Evolutionary conservation across 768 basidiomycete species (phyloP), one percentile per base, ranked within the genome.

Genomic region (Paxillus rubicundulus): DNA sequence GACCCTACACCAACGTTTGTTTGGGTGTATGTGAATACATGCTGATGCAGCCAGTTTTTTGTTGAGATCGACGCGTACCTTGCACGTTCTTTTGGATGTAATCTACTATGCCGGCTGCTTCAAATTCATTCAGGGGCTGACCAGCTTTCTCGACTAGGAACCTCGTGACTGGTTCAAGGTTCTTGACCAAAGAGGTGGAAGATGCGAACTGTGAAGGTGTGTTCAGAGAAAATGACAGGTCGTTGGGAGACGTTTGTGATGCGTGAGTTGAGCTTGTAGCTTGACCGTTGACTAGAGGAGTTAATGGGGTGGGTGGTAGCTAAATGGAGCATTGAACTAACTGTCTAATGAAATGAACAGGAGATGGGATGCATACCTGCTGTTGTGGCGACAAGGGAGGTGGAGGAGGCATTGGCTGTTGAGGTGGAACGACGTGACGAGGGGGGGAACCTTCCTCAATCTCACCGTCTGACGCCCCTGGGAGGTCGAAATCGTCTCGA

Each of bases 101-200:
- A 27, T 80, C 72, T 17, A 82, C 71, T n/a, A 85, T 65, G 5
- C 79, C 80, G 34, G 77, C 78, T 20, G 77, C 71, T 61, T 85
- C 84, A 9, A 79, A 73, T 4, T 74, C 68, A 47, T 77, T 80
- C 16, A 85, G 73, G 20, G 75, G 71, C 46, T 74, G 70, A 24
- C 77, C 79, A 6, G 70, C 72, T 52, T 77, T 77, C 56, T 77
- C 72, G 17, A 70, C 67, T 47, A 85, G 65, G 60, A 80, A 83
- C 17, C 71, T 67, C 37, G 71, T 73, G 48, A 82, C 77, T 13
- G 74, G 72, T 42, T 80, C 74, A 9, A 82, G 66, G 53, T 82
- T 78, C 52, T 71, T 69, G 17, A 68, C 67, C 9, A 80, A 67
- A 9, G 70, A 63, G 5, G 67, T 32, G 32, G 49, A 39, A 7